Percentiles rank a stretch among this genome's conserved stretches.
These are phyloP conservation scores for Penicillium chermesinum DNA, from an alignment of 495 filamentous ascomycete genomes.

Conservation along the genomic window DNA sequence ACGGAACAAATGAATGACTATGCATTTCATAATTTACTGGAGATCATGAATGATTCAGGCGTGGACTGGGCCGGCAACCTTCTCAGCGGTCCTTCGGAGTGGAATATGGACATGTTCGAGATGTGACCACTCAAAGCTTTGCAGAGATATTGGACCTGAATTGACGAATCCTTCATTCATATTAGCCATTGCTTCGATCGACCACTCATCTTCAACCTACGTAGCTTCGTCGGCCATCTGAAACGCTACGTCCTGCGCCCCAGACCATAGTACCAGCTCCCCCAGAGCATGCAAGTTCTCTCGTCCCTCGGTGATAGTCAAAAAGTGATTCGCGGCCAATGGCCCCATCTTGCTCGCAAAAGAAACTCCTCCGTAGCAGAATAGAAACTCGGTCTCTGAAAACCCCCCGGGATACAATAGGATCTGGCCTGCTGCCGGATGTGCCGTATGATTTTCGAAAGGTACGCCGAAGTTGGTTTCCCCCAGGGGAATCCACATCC, in stretches of 20 bases:
- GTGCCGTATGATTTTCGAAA: conserved; percentile 24
- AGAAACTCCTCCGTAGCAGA: conserved; percentile 20
- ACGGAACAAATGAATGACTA: conserved; percentile 7
- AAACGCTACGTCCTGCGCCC: conserved; percentile 20
- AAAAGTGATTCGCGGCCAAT: conserved; percentile 24
- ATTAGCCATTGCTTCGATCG: background rate
- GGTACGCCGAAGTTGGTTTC: conserved; percentile 21
- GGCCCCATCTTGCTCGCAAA: conserved; percentile 25
- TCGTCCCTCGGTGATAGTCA: conserved; percentile 19
- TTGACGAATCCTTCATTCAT: background rate
- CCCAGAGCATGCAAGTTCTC: conserved; percentile 18
- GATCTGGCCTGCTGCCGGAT: conserved; percentile 20
- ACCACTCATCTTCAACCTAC: conserved; percentile 2
- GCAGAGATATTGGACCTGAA: background rate
- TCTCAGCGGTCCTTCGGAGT: conserved; percentile 4
- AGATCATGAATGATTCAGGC: conserved; percentile 18
- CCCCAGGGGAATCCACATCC: conserved; percentile 24
- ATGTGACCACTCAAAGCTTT: background rate
- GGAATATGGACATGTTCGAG: conserved; percentile 5
- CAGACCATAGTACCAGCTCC: conserved; percentile 17
- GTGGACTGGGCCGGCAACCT: conserved; percentile 19
- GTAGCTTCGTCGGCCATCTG: conserved; percentile 14
- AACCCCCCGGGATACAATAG: conserved; percentile 23
- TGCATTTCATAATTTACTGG: conserved; percentile 13
- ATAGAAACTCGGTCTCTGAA: conserved; percentile 25